Conservation (phyloP, 2,329 filamentous ascomycete genomes). For the Trichophyton benhamiae region DNA sequence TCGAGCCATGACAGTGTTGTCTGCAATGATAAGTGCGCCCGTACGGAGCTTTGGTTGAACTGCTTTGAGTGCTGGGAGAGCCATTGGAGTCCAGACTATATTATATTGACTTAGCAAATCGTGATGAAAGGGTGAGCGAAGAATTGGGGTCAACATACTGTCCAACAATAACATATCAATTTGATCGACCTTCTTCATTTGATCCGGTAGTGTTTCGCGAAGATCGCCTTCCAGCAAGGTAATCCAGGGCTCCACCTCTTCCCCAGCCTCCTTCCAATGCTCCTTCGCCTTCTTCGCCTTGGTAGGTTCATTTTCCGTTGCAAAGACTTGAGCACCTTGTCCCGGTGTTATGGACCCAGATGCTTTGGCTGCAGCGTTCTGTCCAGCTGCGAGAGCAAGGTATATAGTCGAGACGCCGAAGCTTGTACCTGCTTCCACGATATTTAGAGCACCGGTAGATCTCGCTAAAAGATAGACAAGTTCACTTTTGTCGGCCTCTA, state of each 20-base stretch:
- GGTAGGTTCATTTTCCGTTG: conserved; percentile 46
- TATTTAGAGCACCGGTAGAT: conserved; percentile 37
- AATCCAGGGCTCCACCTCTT: conserved; percentile 39
- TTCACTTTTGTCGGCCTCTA: conserved; percentile 47
- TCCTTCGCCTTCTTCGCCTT: conserved; percentile 43
- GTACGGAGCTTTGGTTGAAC: conserved; percentile 35
- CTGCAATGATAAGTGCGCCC: conserved; percentile 39
- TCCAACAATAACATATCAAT: conserved; percentile 50
- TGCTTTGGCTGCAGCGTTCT: conserved; percentile 29
- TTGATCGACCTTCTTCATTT: conserved; percentile 26
- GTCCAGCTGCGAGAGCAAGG: conserved; percentile 44
- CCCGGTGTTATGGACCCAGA: conserved; percentile 12
- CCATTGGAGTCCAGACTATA: conserved; percentile 45
- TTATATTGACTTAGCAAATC: background rate
- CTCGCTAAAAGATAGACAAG: conserved; percentile 45
- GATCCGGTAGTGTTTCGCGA: conserved; percentile 42
- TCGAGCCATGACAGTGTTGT: conserved; percentile 36
- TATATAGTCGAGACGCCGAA: conserved; percentile 54
- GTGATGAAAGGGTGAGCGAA: background rate
- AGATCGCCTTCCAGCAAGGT: conserved; percentile 48
- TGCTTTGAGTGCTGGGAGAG: conserved; percentile 40
- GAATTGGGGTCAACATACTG: conserved; percentile 36
- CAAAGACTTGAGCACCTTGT: conserved; percentile 40
- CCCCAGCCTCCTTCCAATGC: conserved; percentile 43
- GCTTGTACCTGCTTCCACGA: conserved; percentile 50